phyloP scores from a whole-genome alignment of 163 green algal species.

The Scenedesmus sp. region DNA sequence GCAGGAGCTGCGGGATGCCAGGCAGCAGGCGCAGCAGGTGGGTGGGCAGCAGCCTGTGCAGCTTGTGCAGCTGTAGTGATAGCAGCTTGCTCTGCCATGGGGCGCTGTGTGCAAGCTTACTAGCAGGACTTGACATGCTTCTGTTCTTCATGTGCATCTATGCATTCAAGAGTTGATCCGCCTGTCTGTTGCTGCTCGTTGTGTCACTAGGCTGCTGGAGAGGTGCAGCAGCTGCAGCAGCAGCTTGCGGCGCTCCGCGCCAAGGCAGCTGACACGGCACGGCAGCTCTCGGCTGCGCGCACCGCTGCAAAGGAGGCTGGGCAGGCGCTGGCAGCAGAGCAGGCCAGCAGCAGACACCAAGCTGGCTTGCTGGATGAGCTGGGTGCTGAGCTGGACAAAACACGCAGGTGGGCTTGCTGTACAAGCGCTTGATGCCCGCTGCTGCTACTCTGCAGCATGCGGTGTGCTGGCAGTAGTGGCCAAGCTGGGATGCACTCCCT shows the following conservation, averaged over 20 bases:
- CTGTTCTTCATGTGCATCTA: too few species aligned
- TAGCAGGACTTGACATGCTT: too few species aligned
- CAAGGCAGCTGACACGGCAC: conserved; percentile 21
- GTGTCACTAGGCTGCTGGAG: background rate
- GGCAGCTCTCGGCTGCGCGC: conserved; percentile 38
- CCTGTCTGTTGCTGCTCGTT: background rate
- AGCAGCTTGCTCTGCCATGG: background rate
- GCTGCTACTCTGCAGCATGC: background rate
- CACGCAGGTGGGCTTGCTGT: background rate
- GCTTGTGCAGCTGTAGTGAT: background rate
- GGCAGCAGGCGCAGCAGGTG: background rate
- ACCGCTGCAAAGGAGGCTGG: conserved; percentile 14
- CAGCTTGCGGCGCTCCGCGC: background rate
- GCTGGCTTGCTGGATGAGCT: conserved; percentile 19
- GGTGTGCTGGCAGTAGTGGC: background rate
- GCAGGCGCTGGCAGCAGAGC: background rate
- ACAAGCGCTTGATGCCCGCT: background rate
- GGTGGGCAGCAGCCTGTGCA: background rate
- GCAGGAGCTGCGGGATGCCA: background rate
- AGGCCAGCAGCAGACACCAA: background rate
- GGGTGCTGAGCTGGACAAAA: background rate
- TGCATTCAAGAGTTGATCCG: too few species aligned
- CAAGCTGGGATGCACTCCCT: background rate
- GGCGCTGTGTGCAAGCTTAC: background rate
- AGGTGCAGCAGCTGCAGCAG: conserved; percentile 44